Conservation (phyloP, 305 asterid genomes). For the Fraxinus floribunda region DNA sequence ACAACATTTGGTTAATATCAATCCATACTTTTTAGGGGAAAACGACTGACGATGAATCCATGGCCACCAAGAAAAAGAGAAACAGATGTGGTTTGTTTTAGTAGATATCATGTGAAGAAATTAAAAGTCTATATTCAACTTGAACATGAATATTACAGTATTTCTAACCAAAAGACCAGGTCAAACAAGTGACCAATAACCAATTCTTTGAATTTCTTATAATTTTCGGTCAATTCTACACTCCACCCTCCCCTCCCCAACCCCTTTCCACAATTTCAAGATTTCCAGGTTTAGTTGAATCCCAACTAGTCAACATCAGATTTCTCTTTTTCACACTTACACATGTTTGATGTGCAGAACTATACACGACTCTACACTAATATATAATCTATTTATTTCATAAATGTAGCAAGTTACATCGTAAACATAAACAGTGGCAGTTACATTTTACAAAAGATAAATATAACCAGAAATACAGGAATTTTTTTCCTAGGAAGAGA, state of each 20-base stretch:
- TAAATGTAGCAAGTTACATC: background rate
- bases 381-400: background rate
- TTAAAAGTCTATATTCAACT: slow-evolving; percentile 29
- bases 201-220: slow-evolving; percentile 30
- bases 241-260: slow-evolving; percentile 8
- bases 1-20: slow-evolving; percentile 18
- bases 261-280: slow-evolving; percentile 8
- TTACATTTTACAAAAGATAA: background rate
- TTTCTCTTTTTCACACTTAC: background rate
- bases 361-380: background rate
- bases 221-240: slow-evolving; percentile 31
- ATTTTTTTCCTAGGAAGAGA: too few relatives aligned
- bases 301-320: slow-evolving; percentile 37
- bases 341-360: background rate
- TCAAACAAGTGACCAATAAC: slow-evolving; percentile 67
- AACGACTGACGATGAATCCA: slow-evolving; percentile 32
- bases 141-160: slow-evolving; percentile 26
- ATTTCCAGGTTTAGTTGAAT: slow-evolving; percentile 26
- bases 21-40: slow-evolving; percentile 25
- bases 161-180: slow-evolving; percentile 45
- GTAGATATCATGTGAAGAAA: slow-evolving; percentile 63
- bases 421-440: background rate
- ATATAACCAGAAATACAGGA: background rate
- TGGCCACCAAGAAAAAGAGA: slow-evolving; percentile 38
- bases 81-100: slow-evolving; percentile 36